Evolutionary conservation across 1,284 basidiomycete genomes (phyloP).

Genomic region (Ceratobasidium sp.): DNA sequence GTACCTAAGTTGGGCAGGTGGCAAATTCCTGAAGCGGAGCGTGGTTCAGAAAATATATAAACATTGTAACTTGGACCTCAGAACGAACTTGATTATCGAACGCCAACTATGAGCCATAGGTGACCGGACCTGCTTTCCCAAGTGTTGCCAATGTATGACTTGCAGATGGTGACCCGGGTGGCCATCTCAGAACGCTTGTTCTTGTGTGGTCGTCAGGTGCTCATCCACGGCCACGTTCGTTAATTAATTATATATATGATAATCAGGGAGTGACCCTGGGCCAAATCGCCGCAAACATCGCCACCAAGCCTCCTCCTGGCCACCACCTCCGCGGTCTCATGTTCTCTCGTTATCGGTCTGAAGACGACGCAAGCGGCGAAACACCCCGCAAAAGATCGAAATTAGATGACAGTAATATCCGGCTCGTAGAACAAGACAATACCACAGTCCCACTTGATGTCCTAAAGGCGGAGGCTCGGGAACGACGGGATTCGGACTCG

Average conservation of each 20-base stretch:
- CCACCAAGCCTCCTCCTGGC: conserved; percentile 6
- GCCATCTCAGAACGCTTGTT: no score
- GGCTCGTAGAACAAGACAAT: background rate
- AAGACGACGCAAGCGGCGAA: background rate
- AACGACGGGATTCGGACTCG: background rate
- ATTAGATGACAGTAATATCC: background rate
- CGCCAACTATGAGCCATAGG: no score
- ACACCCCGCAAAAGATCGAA: background rate
- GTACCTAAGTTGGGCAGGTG: no score
- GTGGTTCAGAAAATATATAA: no score
- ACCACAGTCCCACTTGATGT: conserved; percentile 6
- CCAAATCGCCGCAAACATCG: conserved; percentile 1
- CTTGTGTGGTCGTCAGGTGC: no score
- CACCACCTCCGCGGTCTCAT: conserved; percentile 6
- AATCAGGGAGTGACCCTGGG: background rate
- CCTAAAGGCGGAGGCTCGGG: conserved; percentile 31
- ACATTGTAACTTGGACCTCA: no score
- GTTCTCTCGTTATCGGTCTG: background rate
- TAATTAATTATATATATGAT: background rate
- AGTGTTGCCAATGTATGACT: no score
- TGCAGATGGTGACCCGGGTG: no score
- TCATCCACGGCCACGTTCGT: no score
- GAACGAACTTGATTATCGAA: no score
- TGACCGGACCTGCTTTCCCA: no score
- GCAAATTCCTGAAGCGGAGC: no score